A percentile compares a stretch with the other conserved stretches of the same genome.
These are phyloP conservation scores for Emergomyces pasteurianus DNA, from an alignment of 2,329 filamentous ascomycete genomes.

Conservation along the genomic window DNA sequence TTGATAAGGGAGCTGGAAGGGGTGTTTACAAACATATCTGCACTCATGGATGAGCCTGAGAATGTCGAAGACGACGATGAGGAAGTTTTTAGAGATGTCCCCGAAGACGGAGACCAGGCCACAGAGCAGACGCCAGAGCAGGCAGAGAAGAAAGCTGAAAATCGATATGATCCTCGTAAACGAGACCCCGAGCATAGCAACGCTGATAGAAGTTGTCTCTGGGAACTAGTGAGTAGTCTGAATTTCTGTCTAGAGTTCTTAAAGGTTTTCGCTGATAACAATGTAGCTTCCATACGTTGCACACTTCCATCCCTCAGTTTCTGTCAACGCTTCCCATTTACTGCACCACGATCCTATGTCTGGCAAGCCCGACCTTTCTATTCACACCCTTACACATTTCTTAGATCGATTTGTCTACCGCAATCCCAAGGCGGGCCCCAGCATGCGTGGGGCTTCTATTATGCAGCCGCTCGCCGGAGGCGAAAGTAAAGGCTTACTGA, in stretches of 20 bases:
- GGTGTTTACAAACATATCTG: constrained; percentile 67
- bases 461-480: constrained; percentile 81
- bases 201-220: constrained; percentile 84
- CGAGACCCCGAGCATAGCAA: constrained; percentile 84
- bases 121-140: constrained; percentile 16
- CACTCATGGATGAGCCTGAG: constrained; percentile 70
- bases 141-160: constrained; percentile 21
- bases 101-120: constrained; percentile 39
- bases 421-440: constrained; percentile 61
- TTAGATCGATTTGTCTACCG: constrained; percentile 98
- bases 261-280: not conserved
- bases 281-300: constrained; percentile 50
- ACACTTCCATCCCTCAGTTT: constrained; percentile 90
- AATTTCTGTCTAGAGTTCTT: constrained; percentile 14
- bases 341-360: constrained; percentile 58
- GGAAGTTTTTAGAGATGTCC: constrained; percentile 56
- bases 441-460: constrained; percentile 69
- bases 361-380: constrained; percentile 78
- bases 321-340: constrained; percentile 65
- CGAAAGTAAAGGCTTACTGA: constrained; percentile 48
- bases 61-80: constrained; percentile 57
- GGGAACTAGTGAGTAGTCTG: constrained; percentile 61
- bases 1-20: constrained; percentile 69
- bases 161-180: constrained; percentile 73
- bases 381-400: constrained; percentile 89